Evolutionary conservation across 306 rosid species (phyloP).

Genomic region (Styphnolobium japonicum): DNA sequence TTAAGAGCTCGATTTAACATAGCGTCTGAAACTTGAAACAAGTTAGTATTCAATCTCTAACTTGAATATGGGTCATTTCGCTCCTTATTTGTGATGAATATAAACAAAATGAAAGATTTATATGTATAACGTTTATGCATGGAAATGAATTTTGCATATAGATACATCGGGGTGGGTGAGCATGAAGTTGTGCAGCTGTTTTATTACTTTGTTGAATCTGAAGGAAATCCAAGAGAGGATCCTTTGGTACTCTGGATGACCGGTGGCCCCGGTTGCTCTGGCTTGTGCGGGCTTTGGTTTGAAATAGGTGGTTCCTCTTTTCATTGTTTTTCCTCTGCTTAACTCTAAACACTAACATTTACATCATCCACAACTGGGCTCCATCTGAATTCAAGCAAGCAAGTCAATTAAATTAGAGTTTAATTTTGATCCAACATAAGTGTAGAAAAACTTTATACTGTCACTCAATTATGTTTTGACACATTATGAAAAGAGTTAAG

Average conservation of each 20-base stretch:
- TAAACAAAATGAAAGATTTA: no score
- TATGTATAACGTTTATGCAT: not conserved
- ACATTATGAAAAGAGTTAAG: no score
- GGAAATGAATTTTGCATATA: not conserved
- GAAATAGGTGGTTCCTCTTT: conserved; percentile 8
- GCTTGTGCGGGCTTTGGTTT: no score
- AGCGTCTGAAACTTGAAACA: not conserved
- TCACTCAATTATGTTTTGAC: no score
- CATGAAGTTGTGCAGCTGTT: not conserved
- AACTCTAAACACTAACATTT: not conserved
- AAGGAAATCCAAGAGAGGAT: conserved; percentile 3
- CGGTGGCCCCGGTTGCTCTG: no score
- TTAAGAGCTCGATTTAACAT: no score
- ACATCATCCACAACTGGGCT: not conserved
- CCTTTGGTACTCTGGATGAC: no score
- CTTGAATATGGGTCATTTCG: not conserved
- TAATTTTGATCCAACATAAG: no score
- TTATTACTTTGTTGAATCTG: not conserved
- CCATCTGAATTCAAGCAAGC: not conserved
- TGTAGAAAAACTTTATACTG: no score
- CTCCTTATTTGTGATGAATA: not conserved
- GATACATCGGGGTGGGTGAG: conserved; percentile 10
- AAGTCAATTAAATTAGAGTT: no score
- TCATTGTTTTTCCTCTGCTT: not conserved
- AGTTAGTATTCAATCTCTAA: not conserved